Evolutionary conservation across 75 land plant genomes (phyloP).

Genomic region (Isoetes taiwanensis): DNA sequence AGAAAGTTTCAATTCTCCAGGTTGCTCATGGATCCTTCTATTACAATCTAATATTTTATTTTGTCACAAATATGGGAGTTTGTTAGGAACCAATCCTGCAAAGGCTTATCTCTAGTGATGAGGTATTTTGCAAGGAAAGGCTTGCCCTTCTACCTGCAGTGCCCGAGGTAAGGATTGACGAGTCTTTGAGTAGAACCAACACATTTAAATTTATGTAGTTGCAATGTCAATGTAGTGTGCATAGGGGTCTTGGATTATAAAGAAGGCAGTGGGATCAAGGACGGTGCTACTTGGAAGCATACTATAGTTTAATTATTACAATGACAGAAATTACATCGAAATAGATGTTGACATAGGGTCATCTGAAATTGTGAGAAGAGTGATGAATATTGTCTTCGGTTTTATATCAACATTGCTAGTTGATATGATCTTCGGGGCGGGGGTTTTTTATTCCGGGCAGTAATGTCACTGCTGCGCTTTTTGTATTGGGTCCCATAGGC

Average conservation of each 20-base stretch:
- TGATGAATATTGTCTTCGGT: constrained; percentile 83
- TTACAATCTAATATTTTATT: constrained; percentile 92
- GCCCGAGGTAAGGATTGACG: constrained; percentile 45
- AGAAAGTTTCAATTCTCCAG: not conserved
- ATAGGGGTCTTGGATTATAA: constrained; percentile 96
- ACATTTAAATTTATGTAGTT: not conserved
- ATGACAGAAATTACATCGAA: constrained; percentile 66
- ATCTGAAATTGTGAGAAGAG: constrained; percentile 90
- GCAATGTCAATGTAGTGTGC: not conserved
- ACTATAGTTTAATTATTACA: constrained; percentile 80
- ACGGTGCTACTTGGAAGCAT: constrained; percentile 90
- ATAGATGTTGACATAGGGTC: constrained; percentile 97
- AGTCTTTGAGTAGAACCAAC: not conserved
- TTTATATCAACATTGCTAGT: constrained; percentile 79
- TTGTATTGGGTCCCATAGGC: no score
- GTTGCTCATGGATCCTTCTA: constrained; percentile 64
- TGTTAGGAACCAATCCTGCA: constrained; percentile 54
- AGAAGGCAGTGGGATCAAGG: constrained; percentile 91
- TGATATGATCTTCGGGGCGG: constrained; percentile 96
- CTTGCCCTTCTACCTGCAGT: constrained; percentile 88
- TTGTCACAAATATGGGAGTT: constrained; percentile 45
- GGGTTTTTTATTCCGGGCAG: no score
- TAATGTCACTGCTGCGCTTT: no score
- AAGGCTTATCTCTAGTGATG: constrained; percentile 88
- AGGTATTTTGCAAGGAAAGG: constrained; percentile 77